Evolutionary conservation across 2,329 filamentous ascomycete species (phyloP), one percentile per base, ranked within the genome.

Genomic region (Cryphonectria parasitica): DNA sequence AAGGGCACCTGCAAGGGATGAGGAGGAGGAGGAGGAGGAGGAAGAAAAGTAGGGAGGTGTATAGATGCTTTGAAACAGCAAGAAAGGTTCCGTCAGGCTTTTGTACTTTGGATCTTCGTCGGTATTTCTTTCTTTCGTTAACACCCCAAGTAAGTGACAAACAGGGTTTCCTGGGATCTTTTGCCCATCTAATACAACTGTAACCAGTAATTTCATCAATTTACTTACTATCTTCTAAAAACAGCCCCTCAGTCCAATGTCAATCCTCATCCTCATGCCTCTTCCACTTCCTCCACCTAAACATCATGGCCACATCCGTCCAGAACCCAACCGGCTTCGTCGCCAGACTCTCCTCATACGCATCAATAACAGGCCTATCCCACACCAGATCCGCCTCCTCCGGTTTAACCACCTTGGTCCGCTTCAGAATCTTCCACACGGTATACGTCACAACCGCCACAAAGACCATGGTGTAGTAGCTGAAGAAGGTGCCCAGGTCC

Each of bases 381-480:
- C 76, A 77, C 8, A 76, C 52, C 61, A 77, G 70, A 66, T 77
- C 76, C 3, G 75, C 74, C 61, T 76, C 86, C 28, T 85, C 80
- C 0, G 89, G 82, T 3, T 79, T 79, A 17, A 89, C 81, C 66
- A 87, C 80, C 72, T 83, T 84, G 1, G 90, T 92, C 70, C 81
- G 82, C 81, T 89, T 88, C 77, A 88, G n/a, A 0, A 92, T 19
- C 80, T 92, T 92, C 88, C 89, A 92, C 74, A 83, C 83, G 22
- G 85, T 67, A 76, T 86, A 91, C 36, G 88, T 79, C 49, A 87
- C 75, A 6, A 85, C 82, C 0, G 85, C 84, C 43, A 89, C 77
- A 15, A 88, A 78, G 70, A 86, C 80, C 85, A 89, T 88, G 28
- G 85, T 84, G 78, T 89, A 89, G 79, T 86, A 86, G 13, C 80